phyloP scores from a whole-genome alignment of 2,329 filamentous ascomycete genomes.

The Fusarium multiceps region DNA sequence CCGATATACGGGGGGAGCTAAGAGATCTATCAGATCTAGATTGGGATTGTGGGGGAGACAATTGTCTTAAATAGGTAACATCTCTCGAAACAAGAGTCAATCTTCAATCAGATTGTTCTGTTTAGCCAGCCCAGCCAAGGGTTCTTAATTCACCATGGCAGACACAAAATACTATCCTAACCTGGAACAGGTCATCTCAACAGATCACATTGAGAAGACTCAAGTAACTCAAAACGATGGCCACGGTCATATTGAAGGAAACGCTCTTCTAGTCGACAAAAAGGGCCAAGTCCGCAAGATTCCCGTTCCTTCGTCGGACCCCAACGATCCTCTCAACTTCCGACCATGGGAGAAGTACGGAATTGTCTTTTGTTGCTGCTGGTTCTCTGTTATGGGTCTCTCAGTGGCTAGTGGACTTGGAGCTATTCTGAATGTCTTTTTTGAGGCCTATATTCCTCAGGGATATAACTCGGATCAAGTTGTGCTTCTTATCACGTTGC shows the following conservation, averaged over 20 bases:
- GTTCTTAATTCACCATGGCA: background rate
- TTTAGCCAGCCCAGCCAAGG: background rate
- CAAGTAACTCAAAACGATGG: background rate
- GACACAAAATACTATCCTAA: constrained; percentile 8
- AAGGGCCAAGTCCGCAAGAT: constrained; percentile 19
- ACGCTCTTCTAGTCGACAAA: constrained; percentile 5
- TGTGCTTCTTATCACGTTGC: constrained; percentile 12
- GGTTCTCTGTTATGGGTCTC: constrained; percentile 21
- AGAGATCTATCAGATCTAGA: background rate
- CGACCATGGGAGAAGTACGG: constrained; percentile 18
- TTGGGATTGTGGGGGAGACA: background rate
- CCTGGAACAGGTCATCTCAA: background rate
- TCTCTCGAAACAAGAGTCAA: background rate
- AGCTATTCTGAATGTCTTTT: constrained; percentile 12
- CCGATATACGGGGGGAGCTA: background rate
- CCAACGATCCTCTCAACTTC: constrained; percentile 15
- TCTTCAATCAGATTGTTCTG: background rate
- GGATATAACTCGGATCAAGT: constrained; percentile 11
- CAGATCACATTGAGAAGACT: constrained; percentile 4
- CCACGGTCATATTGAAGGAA: constrained; percentile 15
- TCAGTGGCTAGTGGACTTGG: constrained; percentile 7
- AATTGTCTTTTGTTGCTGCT: constrained; percentile 16
- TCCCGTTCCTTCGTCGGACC: constrained; percentile 10
- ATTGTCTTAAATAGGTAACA: background rate
- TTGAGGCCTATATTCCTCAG: constrained; percentile 13